Evolutionary conservation across 2,329 filamentous ascomycete species (phyloP), one percentile per base, ranked within the genome.

Genomic region (Sporothrix luriei): DNA sequence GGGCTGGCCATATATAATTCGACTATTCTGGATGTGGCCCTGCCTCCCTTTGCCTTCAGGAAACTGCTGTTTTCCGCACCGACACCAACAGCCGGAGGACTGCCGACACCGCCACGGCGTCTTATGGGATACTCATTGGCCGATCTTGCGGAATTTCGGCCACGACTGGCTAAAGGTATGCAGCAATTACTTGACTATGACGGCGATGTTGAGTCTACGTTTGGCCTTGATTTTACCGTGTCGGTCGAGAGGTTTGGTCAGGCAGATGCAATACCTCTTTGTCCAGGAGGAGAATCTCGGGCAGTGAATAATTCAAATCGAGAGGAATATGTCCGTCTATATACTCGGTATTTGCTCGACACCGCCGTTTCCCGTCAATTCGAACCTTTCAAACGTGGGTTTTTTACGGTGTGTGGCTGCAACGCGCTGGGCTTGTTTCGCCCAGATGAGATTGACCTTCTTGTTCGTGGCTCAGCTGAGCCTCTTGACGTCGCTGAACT

Each of bases 1-100:
- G 94, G 94, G 0, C 83, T 97, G 70, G 94, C 94, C 16, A 97
- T 97, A 72, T 97, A 97, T 80, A 97, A 97, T 78, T 96, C 92
- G 2, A 97, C 92, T 0, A 97, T 97, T 74, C 83, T 97, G 21
- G 94, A 97, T 76, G 87, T 97, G 64, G 91, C 92, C 1, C 84
- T 97, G 24, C 94, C 94, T 0, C 91, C 93, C 0, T 97, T 97
- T 77, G 90, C 91, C 1, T 97, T 97, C 77, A 89, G 92, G 73
- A 97, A 97, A 78, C 84, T 97, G 24, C 84, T 97, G 52, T 88
- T 91, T 3, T 88, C 92, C 10, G 90, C 90, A 1, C 91, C 92
- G n/a, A 80, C 84, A 1, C 83, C 86, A 13, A 82, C 83, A 19
- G 80, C 82, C 26, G 84, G 84, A 10, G 82, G 83, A 21, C 29